These are phyloP conservation scores for Phanerochaete sordida DNA, from an alignment of 768 basidiomycete species.

Conservation along the genomic window DNA sequence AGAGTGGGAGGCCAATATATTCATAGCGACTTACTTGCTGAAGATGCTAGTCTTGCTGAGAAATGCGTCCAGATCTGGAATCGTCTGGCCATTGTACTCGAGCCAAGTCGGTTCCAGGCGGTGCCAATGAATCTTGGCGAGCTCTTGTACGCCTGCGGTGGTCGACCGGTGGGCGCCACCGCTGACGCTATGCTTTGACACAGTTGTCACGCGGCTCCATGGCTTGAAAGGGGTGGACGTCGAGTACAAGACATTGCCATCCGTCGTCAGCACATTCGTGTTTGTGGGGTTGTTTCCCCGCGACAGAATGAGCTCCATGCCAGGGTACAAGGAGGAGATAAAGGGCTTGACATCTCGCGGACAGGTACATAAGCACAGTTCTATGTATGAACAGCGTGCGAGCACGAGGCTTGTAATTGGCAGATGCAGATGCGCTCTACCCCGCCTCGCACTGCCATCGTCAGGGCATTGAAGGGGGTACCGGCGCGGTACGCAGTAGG, in stretches of 20 bases:
- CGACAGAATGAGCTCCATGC: neutral
- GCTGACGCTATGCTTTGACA: neutral
- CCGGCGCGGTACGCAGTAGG: no score
- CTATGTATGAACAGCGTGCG: no score
- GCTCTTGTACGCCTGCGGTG: neutral
- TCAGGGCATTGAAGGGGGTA: no score
- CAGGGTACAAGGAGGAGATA: no score
- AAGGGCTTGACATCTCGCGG: no score
- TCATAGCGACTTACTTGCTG: constrained; percentile 3
- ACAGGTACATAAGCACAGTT: no score
- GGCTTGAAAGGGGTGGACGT: neutral
- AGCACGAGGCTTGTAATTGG: no score
- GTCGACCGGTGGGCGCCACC: neutral
- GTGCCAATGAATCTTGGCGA: constrained; percentile 10
- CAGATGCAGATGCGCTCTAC: no score
- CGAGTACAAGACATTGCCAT: neutral
- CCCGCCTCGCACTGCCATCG: no score
- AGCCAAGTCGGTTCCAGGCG: neutral
- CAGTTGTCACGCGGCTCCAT: neutral
- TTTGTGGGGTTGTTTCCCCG: neutral
- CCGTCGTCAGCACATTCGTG: neutral
- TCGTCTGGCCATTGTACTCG: constrained; percentile 6
- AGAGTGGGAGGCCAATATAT: no score
- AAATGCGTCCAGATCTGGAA: neutral
- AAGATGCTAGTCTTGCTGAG: neutral